Base-by-base conservation (phyloP, 1,284 basidiomycete genomes). In the Flammula alnicola region DNA sequence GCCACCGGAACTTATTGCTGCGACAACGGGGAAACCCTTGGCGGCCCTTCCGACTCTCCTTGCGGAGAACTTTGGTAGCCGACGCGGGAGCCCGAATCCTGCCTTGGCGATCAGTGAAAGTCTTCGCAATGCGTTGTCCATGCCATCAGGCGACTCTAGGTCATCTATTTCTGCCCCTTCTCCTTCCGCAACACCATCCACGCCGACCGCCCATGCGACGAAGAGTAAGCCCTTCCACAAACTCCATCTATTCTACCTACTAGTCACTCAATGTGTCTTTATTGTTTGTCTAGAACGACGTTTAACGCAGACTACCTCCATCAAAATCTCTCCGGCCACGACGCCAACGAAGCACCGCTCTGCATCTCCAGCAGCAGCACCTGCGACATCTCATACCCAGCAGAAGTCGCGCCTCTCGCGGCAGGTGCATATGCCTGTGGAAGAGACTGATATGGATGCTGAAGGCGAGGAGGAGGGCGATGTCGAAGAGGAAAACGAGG, bases 61-160 rank as follows among this genome's bases (percentile, higher is more conserved):
- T 32, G 52, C 49, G 20, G 65, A 68, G 14, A 48, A 59, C n/a
- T 58, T 64, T 31, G 54, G 51, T 19, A 55, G 59, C 2, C 52
- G 62, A 12, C 58, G 67, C 35, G 67, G 75, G 41, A 78, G 39
- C 17, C 17, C 25, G 31, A 49, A 74, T 49, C 67, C 79, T 20
- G 74, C 74, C 11, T 60, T 73, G 46, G 74, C 77, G 51, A 71
- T 82, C 31, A 75, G 73, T 47, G 79, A 81, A 45, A 78, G 70
- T 47, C 55, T 83, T 48, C 69, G 78, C 33, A 75, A 64, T 38
- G 78, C 77, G 1, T 63, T 80, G 33, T 55, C 63, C 4, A 65
- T 63, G 10, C 59, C 67, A 4, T 61, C 66, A 29, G 41, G 61
- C 22, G 57, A 61, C 58, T 42, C 53, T 47, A 19, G 36, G 52